Evolutionary conservation across 768 basidiomycete genomes (phyloP).

Genomic region (Naganishia vaughanmartiniae): DNA sequence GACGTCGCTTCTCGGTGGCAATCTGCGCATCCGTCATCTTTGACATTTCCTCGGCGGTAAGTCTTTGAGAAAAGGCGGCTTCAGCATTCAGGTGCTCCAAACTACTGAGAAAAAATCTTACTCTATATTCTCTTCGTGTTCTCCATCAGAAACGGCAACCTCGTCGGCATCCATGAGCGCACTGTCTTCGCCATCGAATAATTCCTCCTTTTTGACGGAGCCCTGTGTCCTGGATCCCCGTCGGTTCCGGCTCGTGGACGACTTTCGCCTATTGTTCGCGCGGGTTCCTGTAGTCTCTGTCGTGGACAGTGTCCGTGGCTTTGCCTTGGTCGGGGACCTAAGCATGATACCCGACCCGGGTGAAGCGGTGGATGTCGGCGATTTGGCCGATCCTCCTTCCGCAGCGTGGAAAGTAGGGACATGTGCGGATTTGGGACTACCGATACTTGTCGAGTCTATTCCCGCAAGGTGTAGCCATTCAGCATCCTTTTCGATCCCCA

Average conservation of each 20-base stretch:
- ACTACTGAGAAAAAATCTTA: neutral
- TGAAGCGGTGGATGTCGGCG: constrained; percentile 2
- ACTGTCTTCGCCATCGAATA: constrained; percentile 1
- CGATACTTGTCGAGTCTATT: neutral
- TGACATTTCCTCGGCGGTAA: constrained; percentile 20
- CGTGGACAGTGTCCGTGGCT: constrained; percentile 1
- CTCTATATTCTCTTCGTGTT: constrained; percentile 19
- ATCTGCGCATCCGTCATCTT: constrained; percentile 21
- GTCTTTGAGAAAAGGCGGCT: neutral
- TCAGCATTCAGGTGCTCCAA: neutral
- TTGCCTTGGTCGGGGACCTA: constrained; percentile 3
- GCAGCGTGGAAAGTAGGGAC: neutral
- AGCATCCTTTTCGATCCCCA: constrained; percentile 20
- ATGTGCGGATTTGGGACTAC: neutral
- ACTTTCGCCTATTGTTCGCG: neutral
- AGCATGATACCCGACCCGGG: neutral
- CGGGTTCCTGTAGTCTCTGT: neutral
- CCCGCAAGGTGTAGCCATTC: constrained; percentile 21
- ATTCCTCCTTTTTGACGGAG: constrained; percentile 13
- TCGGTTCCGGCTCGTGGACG: constrained; percentile 22
- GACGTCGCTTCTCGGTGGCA: constrained; percentile 23
- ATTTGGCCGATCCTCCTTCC: neutral
- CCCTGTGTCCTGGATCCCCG: neutral
- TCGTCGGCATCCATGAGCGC: constrained; percentile 16
- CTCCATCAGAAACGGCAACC: constrained; percentile 13